Percentiles rank a stretch among this genome's conserved stretches.
phyloP scores from a whole-genome alignment of 2,329 filamentous ascomycete genomes.

The Aspergillus tubingensis region DNA sequence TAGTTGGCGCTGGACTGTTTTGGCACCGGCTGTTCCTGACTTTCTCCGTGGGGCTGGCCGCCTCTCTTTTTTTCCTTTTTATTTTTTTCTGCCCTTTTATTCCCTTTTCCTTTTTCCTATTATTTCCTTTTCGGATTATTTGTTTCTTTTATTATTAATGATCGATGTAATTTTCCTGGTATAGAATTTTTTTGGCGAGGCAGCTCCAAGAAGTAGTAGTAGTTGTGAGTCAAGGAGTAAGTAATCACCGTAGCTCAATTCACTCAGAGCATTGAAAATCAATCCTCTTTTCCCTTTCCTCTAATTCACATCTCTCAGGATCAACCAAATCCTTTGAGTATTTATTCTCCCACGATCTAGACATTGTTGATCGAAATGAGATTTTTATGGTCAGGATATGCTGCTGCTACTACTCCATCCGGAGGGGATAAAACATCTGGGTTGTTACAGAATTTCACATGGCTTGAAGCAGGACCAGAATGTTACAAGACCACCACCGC shows the following conservation, averaged over 20 bases:
- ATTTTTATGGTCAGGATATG: background rate
- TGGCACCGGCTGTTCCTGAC: conserved; percentile 21
- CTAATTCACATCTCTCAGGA: background rate
- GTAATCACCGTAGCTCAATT: too few relatives aligned
- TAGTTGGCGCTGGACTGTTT: conserved; percentile 14
- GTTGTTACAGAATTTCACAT: conserved; percentile 8
- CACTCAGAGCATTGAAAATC: too few relatives aligned
- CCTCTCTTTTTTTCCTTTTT: conserved; percentile 10
- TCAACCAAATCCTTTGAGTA: background rate
- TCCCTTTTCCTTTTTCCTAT: conserved; percentile 3
- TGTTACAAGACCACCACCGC: conserved; percentile 3
- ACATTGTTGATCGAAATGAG: background rate
- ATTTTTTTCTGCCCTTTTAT: conserved; percentile 1
- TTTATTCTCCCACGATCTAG: background rate
- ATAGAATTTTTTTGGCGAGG: background rate
- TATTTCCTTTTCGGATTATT: background rate
- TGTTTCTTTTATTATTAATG: background rate
- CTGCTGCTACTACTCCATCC: background rate
- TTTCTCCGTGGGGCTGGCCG: conserved; percentile 18
- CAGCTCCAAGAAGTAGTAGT: background rate
- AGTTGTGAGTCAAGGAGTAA: too few relatives aligned
- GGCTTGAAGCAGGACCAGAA: conserved; percentile 1
- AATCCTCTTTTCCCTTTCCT: too few relatives aligned
- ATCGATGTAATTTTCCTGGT: background rate
- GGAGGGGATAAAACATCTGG: conserved; percentile 1